Evolutionary conservation across 1,139 yeast species (phyloP).

Genomic region (Sugiyamaella novakii): DNA sequence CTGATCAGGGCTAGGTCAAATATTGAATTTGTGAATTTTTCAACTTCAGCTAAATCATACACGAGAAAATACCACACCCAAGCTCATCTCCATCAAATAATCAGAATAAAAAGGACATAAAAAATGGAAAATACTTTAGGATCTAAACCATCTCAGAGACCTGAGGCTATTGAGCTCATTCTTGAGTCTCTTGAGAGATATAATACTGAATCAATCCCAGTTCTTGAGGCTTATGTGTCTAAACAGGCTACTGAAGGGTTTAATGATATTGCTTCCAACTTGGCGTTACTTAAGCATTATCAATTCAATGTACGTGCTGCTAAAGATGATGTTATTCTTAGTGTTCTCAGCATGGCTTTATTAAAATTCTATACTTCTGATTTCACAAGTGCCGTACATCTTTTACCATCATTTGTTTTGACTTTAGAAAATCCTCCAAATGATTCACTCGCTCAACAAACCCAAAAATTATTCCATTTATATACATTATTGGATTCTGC

Average conservation of each 20-base stretch:
- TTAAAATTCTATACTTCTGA: slow-evolving; percentile 48
- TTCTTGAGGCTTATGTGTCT: slow-evolving; percentile 47
- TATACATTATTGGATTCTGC: slow-evolving; percentile 45
- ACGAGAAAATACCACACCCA: not conserved
- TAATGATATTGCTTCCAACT: slow-evolving; percentile 49
- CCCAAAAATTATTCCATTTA: slow-evolving; percentile 44
- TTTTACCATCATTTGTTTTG: slow-evolving; percentile 48
- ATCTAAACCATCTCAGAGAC: slow-evolving; percentile 43
- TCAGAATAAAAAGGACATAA: not conserved
- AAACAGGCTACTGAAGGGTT: slow-evolving; percentile 45
- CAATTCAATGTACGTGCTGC: slow-evolving; percentile 45
- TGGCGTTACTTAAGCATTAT: slow-evolving; percentile 51
- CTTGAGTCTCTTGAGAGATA: slow-evolving; percentile 49
- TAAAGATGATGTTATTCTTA: slow-evolving; percentile 46
- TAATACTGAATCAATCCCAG: slow-evolving; percentile 48
- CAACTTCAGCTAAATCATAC: not conserved
- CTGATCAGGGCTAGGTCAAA: not conserved
- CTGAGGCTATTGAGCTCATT: slow-evolving; percentile 43
- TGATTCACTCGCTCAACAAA: slow-evolving; percentile 41
- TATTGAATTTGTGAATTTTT: too few relatives aligned
- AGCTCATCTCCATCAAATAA: not conserved
- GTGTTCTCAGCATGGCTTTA: slow-evolving; percentile 47
- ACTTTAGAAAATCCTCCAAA: slow-evolving; percentile 26
- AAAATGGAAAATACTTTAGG: slow-evolving; percentile 40
- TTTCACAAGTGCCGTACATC: slow-evolving; percentile 48